phyloP scores from a whole-genome alignment of 495 filamentous ascomycete species.

The Halenospora varia region DNA sequence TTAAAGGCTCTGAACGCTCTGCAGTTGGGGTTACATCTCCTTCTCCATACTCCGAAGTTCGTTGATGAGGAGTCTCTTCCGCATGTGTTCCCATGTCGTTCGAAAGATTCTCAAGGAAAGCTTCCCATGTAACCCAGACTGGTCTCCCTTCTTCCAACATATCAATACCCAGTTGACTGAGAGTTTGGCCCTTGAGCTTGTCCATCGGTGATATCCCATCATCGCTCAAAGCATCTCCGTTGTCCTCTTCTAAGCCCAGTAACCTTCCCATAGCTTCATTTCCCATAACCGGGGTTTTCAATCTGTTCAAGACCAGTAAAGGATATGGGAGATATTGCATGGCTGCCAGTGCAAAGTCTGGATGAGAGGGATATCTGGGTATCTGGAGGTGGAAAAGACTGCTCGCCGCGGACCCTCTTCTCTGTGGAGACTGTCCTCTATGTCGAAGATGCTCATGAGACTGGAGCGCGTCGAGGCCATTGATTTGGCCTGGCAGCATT shows the following conservation, averaged over 20 bases:
- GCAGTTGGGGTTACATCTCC: conserved; percentile 17
- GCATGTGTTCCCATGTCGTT: conserved; percentile 35
- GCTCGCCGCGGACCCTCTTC: conserved; percentile 1
- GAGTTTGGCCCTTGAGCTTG: conserved; percentile 47
- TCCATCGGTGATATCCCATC: conserved; percentile 35
- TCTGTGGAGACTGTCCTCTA: conserved; percentile 14
- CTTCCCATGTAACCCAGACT: conserved; percentile 51
- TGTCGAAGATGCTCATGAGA: background rate
- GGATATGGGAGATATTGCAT: conserved; percentile 68
- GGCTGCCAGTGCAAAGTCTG: conserved; percentile 54
- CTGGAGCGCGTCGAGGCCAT: conserved; percentile 18
- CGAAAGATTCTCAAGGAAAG: conserved; percentile 47
- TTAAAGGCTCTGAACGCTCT: conserved; percentile 4
- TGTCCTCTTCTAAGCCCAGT: conserved; percentile 34
- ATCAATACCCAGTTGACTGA: conserved; percentile 59
- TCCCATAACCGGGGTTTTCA: conserved; percentile 62
- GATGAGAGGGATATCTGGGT: conserved; percentile 23
- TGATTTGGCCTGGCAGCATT: conserved; percentile 18
- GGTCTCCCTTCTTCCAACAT: conserved; percentile 53
- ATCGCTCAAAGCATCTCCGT: conserved; percentile 21
- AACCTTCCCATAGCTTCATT: conserved; percentile 69
- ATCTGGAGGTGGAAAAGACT: conserved; percentile 16
- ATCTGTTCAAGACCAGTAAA: conserved; percentile 53
- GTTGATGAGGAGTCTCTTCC: background rate
- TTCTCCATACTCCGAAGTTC: background rate